Evolutionary conservation across 768 basidiomycete genomes (phyloP).

Genomic region (Butyriboletus loyo): DNA sequence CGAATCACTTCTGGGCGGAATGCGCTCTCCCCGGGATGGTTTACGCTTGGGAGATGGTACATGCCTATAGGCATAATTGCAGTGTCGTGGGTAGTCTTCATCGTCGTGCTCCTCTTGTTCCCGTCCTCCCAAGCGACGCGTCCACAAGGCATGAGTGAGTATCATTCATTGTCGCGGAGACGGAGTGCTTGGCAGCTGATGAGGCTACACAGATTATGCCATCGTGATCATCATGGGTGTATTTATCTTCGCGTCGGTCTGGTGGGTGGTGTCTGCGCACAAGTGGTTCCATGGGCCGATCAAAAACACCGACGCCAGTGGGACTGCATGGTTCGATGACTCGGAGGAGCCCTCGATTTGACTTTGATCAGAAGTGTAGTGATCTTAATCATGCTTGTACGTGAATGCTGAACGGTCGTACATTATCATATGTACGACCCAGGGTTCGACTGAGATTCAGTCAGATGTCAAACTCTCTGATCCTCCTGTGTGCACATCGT

Average conservation of each 20-base stretch:
- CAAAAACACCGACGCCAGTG: conserved; percentile 39
- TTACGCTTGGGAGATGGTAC: conserved; percentile 59
- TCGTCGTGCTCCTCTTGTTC: conserved; percentile 57
- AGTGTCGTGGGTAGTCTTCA: conserved; percentile 64
- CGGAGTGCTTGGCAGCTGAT: background rate
- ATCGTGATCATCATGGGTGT: conserved; percentile 64
- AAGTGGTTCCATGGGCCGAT: conserved; percentile 74
- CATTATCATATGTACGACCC: background rate
- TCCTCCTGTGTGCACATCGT: background rate
- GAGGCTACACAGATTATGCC: conserved; percentile 58
- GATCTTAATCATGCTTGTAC: background rate
- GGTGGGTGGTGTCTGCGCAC: conserved; percentile 64
- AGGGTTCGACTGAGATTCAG: background rate
- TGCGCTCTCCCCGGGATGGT: conserved; percentile 56
- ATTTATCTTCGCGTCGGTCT: conserved; percentile 59
- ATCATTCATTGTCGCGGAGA: background rate
- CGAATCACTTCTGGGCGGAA: conserved; percentile 66
- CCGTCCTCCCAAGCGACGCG: conserved; percentile 41
- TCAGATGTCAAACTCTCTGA: background rate
- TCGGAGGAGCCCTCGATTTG: conserved; percentile 11
- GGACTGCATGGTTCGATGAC: background rate
- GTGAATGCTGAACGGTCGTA: background rate
- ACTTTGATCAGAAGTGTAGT: background rate
- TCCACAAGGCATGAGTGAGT: conserved; percentile 55
- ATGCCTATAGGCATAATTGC: conserved; percentile 58